phyloP scores from a whole-genome alignment of 306 rosid genomes.

The Trifolium fragiferum region DNA sequence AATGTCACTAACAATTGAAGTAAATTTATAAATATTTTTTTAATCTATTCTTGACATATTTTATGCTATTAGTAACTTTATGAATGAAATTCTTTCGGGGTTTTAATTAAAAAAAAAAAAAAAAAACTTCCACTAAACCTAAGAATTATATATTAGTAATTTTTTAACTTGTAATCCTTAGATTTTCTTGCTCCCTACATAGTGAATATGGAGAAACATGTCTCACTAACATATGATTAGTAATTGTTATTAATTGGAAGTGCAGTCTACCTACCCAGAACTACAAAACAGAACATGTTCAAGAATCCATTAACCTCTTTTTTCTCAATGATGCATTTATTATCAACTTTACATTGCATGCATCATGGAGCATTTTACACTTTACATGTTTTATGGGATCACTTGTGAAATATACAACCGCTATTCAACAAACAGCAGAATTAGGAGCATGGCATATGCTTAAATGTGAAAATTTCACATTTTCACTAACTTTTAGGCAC shows the following conservation, averaged over 20 bases:
- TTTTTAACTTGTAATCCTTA: no score
- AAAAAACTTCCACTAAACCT: no score
- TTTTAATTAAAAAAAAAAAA: no score
- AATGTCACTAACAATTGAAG: no score
- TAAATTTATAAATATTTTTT: no score
- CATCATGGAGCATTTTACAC: not conserved
- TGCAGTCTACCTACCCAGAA: not conserved
- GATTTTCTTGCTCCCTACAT: not conserved
- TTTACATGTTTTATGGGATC: not conserved
- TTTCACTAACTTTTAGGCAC: not conserved
- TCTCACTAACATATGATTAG: not conserved
- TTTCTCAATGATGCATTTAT: not conserved
- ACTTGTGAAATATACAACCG: not conserved
- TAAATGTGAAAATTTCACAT: not conserved
- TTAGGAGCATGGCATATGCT: not conserved
- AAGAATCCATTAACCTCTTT: not conserved
- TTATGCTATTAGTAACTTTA: no score
- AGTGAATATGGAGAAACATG: not conserved
- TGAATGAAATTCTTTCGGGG: no score
- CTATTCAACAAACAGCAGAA: not conserved
- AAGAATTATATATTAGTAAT: no score
- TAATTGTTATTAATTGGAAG: not conserved
- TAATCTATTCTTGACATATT: no score
- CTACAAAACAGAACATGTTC: not conserved
- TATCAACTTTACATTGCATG: not conserved